These are phyloP conservation scores for Globisporangium sylvaticum DNA, from an alignment of 352 stramenopile genomes.

Conservation along the genomic window DNA sequence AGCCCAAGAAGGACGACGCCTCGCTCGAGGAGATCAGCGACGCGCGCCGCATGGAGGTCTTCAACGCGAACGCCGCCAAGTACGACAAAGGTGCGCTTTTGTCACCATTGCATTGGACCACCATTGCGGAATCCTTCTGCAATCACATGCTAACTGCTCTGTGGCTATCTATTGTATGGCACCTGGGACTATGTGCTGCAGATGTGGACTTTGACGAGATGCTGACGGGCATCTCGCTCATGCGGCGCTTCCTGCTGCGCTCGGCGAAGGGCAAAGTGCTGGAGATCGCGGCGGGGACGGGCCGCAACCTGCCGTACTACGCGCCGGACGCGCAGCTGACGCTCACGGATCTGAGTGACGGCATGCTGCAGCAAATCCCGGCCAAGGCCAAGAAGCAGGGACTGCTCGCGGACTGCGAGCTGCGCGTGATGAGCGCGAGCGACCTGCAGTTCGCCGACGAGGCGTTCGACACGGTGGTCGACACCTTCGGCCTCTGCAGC, in stretches of 20 bases:
- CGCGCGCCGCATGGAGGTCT: slow-evolving; percentile 51
- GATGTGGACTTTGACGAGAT: slow-evolving; percentile 78
- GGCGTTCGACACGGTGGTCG: slow-evolving; percentile 93
- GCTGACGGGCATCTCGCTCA: slow-evolving; percentile 73
- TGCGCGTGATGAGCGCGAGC: slow-evolving; percentile 56
- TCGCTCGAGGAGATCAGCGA: slow-evolving; percentile 35
- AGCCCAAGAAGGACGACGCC: slow-evolving; percentile 36
- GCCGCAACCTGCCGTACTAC: slow-evolving; percentile 93
- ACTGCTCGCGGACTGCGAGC: slow-evolving; percentile 24
- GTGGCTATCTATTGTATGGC: background rate
- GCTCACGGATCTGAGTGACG: slow-evolving; percentile 68
- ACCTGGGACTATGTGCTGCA: slow-evolving; percentile 2
- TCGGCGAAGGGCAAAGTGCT: slow-evolving; percentile 78
- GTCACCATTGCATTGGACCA: background rate
- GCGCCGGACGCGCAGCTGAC: slow-evolving; percentile 31
- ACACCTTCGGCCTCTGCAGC: slow-evolving; percentile 96
- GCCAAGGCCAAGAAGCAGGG: slow-evolving; percentile 14
- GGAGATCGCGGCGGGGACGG: slow-evolving; percentile 94
- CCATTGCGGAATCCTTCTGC: background rate
- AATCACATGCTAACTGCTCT: background rate
- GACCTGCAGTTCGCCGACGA: slow-evolving; percentile 62
- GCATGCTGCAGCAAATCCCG: slow-evolving; percentile 70
- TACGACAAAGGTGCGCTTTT: slow-evolving; percentile 55
- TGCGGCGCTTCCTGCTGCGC: slow-evolving; percentile 77
- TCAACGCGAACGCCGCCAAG: slow-evolving; percentile 64